Conservation (phyloP, 192 early-diverging fungal genomes). For the Chytriomyces confervae region DNA sequence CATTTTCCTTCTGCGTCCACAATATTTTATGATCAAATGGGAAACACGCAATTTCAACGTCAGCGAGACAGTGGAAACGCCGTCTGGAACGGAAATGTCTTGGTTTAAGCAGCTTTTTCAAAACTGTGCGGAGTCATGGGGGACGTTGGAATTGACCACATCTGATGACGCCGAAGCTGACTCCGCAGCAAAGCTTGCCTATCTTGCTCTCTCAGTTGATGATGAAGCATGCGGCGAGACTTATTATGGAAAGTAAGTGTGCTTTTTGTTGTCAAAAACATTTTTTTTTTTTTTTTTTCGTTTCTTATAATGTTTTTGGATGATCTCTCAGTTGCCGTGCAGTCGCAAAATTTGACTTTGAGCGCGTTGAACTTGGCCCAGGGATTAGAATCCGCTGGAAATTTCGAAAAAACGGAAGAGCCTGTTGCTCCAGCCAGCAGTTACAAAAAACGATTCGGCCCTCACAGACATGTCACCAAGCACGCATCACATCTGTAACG, state of each 20-base stretch:
- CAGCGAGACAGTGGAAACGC: not conserved
- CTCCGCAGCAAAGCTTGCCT: not conserved
- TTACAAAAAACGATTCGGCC: no score
- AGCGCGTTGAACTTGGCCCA: no score
- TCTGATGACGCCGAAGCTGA: not conserved
- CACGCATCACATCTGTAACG: no score
- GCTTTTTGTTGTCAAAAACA: no score
- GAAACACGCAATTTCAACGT: not conserved
- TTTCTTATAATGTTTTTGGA: no score
- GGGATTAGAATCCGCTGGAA: no score
- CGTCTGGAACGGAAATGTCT: conserved; percentile 16
- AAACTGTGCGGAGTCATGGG: conserved; percentile 14
- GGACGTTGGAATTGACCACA: not conserved
- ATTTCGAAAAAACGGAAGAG: no score
- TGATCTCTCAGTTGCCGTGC: no score
- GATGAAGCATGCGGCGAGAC: conserved; percentile 16
- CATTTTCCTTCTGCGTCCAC: conserved; percentile 11
- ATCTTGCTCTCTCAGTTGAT: conserved; percentile 17
- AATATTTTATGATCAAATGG: conserved; percentile 24
- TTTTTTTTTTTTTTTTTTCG: no score
- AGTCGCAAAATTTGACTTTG: no score
- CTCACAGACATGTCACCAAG: no score
- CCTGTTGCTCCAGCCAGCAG: no score
- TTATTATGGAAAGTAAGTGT: not conserved
- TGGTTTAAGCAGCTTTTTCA: conserved; percentile 32